Conservation (phyloP, 768 basidiomycete species). For the Russula compacta region DNA sequence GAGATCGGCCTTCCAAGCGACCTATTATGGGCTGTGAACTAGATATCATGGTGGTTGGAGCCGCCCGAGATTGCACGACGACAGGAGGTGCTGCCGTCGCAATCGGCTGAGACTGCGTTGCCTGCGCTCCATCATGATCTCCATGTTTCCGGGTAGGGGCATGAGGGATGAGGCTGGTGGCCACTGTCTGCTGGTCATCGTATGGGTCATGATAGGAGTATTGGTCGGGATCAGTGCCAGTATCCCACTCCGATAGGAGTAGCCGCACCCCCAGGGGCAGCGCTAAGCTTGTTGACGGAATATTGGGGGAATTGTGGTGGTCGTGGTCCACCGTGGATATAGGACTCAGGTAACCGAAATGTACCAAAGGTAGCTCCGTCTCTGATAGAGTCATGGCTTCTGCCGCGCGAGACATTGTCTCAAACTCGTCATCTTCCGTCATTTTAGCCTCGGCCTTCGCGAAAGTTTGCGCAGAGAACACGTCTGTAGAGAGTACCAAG, state of each 20-base stretch:
- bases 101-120: neutral
- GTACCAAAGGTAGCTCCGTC: constrained; percentile 43
- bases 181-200: constrained; percentile 20
- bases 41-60: neutral
- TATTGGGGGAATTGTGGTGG: constrained; percentile 16
- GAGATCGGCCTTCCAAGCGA: neutral
- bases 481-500: constrained; percentile 46
- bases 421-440: constrained; percentile 32
- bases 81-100: neutral
- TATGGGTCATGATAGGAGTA: constrained; percentile 53
- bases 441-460: constrained; percentile 17
- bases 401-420: constrained; percentile 48
- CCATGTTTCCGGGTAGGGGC: neutral
- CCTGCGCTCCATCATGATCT: neutral
- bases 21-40: neutral
- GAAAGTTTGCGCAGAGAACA: constrained; percentile 43
- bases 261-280: constrained; percentile 47
- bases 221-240: constrained; percentile 41
- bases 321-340: constrained; percentile 28
- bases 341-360: constrained; percentile 57
- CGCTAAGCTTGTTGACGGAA: neutral
- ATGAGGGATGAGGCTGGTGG: neutral
- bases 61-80: neutral
- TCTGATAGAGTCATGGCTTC: constrained; percentile 40
- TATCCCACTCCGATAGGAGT: constrained; percentile 60